Evolutionary conservation across 306 rosid genomes (phyloP).

Genomic region (Leucaena leucocephala): DNA sequence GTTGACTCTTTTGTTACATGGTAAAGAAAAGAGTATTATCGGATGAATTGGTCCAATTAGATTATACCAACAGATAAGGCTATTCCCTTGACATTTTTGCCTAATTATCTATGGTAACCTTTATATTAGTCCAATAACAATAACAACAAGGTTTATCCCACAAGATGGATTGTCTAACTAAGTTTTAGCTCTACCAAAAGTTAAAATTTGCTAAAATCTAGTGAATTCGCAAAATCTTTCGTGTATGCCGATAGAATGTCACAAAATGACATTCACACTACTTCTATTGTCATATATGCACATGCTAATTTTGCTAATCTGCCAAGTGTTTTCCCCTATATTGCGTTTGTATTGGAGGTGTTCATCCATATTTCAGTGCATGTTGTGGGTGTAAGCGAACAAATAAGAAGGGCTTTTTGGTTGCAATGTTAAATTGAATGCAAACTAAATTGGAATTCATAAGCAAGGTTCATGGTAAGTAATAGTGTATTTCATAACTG

Average conservation of each 20-base stretch:
- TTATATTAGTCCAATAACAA: background rate
- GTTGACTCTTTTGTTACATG: background rate
- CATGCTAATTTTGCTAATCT: background rate
- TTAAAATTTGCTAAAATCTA: conserved; percentile 4
- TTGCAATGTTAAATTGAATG: background rate
- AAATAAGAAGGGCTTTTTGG: background rate
- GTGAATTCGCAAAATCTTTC: background rate
- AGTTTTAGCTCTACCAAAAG: conserved; percentile 8
- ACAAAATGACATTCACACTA: background rate
- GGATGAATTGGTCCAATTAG: background rate
- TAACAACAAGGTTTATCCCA: too few species aligned
- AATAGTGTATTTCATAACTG: background rate
- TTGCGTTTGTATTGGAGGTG: background rate
- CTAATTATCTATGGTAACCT: background rate
- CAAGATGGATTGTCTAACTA: background rate
- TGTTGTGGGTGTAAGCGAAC: background rate
- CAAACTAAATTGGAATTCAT: too few species aligned
- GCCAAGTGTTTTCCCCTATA: background rate
- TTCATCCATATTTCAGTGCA: background rate
- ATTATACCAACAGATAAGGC: background rate
- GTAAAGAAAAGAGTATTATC: background rate
- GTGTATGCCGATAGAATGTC: background rate
- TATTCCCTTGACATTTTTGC: background rate
- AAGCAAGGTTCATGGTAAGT: background rate
- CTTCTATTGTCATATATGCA: background rate